These are phyloP conservation scores for Cercospora citrullina DNA, from an alignment of 2,329 filamentous ascomycete genomes.

Conservation along the genomic window DNA sequence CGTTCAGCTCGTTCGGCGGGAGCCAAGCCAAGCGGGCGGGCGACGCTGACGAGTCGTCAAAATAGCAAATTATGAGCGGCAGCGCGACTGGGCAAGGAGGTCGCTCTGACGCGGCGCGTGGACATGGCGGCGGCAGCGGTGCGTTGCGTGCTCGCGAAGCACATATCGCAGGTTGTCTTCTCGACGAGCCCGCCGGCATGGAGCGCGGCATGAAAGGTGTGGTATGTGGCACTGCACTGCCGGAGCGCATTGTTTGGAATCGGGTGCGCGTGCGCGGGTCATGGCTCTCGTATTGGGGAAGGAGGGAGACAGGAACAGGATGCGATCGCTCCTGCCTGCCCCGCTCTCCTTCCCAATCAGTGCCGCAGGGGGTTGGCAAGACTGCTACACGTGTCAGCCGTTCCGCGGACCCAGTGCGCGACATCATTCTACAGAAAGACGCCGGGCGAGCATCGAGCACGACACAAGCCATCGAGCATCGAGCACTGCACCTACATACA, in stretches of 20 bases:
- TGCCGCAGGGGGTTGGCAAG: background rate
- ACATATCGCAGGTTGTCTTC: background rate
- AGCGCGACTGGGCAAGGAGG: slow-evolving; percentile 1
- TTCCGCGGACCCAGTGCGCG: background rate
- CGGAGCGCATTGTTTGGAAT: background rate
- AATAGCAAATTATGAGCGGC: background rate
- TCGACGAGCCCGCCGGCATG: background rate
- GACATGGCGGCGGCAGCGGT: background rate
- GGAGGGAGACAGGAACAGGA: background rate
- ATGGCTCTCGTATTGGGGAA: background rate
- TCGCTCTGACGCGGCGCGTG: background rate
- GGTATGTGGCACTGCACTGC: background rate
- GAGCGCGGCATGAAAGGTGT: background rate
- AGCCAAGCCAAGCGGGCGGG: background rate
- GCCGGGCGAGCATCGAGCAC: background rate
- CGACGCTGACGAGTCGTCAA: background rate
- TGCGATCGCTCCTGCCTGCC: background rate
- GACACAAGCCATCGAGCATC: background rate
- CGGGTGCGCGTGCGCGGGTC: background rate
- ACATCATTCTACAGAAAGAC: background rate
- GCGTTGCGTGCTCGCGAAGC: background rate
- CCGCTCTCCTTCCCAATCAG: background rate
- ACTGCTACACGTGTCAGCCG: background rate
- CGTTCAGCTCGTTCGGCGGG: background rate
- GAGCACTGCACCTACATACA: background rate